Evolutionary conservation across 2,329 filamentous ascomycete species (phyloP).

Genomic region (Ascocoryne sarcoides): DNA sequence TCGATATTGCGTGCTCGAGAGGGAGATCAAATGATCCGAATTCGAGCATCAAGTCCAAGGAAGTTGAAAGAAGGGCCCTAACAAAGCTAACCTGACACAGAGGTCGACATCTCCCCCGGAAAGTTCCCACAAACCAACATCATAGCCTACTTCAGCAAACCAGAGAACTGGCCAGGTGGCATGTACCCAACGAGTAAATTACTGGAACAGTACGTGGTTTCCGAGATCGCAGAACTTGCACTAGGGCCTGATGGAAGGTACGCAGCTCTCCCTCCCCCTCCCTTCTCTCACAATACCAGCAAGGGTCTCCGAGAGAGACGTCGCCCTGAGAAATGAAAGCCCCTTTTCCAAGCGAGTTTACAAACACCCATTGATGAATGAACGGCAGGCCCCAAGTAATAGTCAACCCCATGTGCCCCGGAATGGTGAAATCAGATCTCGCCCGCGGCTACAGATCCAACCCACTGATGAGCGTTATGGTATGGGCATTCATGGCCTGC

Average conservation of each 20-base stretch:
- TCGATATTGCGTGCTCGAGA: too few relatives aligned
- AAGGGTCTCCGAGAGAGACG: too few relatives aligned
- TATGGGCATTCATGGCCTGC: slow-evolving; percentile 13
- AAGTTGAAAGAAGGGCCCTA: too few relatives aligned
- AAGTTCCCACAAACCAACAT: slow-evolving; percentile 19
- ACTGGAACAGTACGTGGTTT: slow-evolving; percentile 20
- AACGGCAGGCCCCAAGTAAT: slow-evolving; percentile 14
- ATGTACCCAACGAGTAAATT: slow-evolving; percentile 23
- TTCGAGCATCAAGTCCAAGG: too few relatives aligned
- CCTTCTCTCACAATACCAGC: neutral
- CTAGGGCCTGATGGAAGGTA: slow-evolving; percentile 14
- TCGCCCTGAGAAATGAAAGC: too few relatives aligned
- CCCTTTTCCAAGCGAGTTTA: too few relatives aligned
- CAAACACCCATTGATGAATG: too few relatives aligned
- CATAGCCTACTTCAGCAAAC: slow-evolving; percentile 13
- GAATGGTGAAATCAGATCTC: slow-evolving; percentile 21
- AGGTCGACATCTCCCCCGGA: slow-evolving; percentile 3
- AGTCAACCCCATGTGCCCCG: slow-evolving; percentile 21
- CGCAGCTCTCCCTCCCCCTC: neutral
- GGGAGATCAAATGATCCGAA: too few relatives aligned
- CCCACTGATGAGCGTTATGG: slow-evolving; percentile 5
- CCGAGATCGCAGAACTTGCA: slow-evolving; percentile 20
- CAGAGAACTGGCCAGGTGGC: slow-evolving; percentile 12
- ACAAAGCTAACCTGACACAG: neutral
- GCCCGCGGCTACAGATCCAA: slow-evolving; percentile 17